Percentiles rank a stretch among this genome's conserved stretches.
phyloP scores from a whole-genome alignment of 495 filamentous ascomycete species.

The Tuber borchii region DNA sequence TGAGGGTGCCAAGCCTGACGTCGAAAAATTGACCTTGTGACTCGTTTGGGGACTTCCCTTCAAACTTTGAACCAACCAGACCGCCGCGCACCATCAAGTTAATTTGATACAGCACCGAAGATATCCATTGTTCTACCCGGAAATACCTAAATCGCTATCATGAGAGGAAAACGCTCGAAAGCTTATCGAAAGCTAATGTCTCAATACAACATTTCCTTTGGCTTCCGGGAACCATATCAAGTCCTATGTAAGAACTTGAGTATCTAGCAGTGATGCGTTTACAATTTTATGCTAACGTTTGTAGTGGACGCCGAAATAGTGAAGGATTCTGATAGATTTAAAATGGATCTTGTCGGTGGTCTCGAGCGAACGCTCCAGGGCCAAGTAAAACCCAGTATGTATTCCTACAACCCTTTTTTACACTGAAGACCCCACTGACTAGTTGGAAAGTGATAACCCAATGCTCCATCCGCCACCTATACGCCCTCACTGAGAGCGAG shows the following conservation, averaged over 20 bases:
- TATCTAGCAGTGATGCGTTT: slow-evolving; percentile 14
- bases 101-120: not conserved
- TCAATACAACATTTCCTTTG: slow-evolving; percentile 73
- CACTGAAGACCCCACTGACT: slow-evolving; percentile 14
- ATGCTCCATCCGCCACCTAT: slow-evolving; percentile 67
- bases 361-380: slow-evolving; percentile 72
- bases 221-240: slow-evolving; percentile 90
- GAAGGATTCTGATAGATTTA: slow-evolving; percentile 62
- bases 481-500: slow-evolving; percentile 45
- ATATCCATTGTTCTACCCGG: not conserved
- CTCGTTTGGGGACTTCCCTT: not conserved
- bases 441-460: slow-evolving; percentile 54
- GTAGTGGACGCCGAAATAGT: slow-evolving; percentile 75
- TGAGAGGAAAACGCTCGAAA: slow-evolving; percentile 89
- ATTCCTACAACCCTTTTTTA: not conserved
- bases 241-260: slow-evolving; percentile 56
- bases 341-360: slow-evolving; percentile 67
- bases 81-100: not conserved
- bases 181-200: slow-evolving; percentile 96
- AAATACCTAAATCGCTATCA: slow-evolving; percentile 40
- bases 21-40: not conserved
- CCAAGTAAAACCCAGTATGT: slow-evolving; percentile 74
- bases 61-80: not conserved
- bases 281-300: slow-evolving; percentile 3
- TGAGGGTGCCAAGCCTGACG: no score